Evolutionary conservation across 805 yeast genomes (phyloP), one percentile per base, ranked within the genome.

Genomic region (Candida gorgasii): DNA sequence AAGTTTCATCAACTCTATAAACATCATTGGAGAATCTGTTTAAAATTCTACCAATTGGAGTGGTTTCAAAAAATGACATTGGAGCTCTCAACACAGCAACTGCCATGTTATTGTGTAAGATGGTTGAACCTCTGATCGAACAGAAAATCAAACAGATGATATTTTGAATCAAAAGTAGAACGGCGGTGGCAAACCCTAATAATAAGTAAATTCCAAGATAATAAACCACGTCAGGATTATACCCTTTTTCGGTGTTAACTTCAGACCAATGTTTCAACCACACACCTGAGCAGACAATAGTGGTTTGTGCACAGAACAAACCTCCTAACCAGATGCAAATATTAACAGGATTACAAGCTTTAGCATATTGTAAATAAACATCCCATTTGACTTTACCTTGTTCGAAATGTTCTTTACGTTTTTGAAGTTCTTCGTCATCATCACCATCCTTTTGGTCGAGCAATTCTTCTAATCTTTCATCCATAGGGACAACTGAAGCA

Each of bases 251-350:
- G 3, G 90, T 75, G 58, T 92, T 93, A 16, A 85, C 79, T 60
- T 93, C 99, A 9, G 98, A 87, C 99, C 99, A 93, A 62, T 88
- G 88, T 62, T 93, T 93, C 55, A 93, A 78, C 99, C 99, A 93
- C 41, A 92, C 78, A 59, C 84, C 89, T 27, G 89, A 82, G 34
- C 68, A 67, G 39, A 88, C 92, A 44, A 82, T 75, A 38, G 82
- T 56, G 8, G 74, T 58, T 76, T 79, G 84, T 0, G 87, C 74
- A 4, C 75, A 36, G n/a, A 84, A 56, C 47, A 86, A 73, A 49
- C 80, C 72, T 0, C 58, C 40, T 39, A 89, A 51, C 58, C 82
- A 84, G 2, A 84, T 52, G 0, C 71, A 18, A 13, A 89, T 95
- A 47, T 78, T 79, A 38, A 57, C 65, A 7, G 84, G 76, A 48